phyloP scores from a whole-genome alignment of 2,329 filamentous ascomycete genomes.

The Bipolaris zeicola region DNA sequence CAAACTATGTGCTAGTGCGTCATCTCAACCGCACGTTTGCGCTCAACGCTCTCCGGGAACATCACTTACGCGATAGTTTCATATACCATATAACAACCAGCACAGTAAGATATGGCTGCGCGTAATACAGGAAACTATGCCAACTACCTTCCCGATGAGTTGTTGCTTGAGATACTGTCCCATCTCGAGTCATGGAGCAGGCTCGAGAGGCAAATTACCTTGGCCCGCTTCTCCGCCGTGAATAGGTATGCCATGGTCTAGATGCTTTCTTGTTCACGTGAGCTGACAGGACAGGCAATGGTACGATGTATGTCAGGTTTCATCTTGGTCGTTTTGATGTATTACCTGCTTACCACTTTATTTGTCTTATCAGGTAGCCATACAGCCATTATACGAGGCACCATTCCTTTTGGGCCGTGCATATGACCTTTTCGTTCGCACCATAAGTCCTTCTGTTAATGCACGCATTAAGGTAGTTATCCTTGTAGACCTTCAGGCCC shows the following conservation, averaged over 20 bases:
- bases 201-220: slow-evolving; percentile 50
- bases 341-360: background rate
- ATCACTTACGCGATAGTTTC: background rate
- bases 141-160: slow-evolving; percentile 59
- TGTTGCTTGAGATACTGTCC: slow-evolving; percentile 58
- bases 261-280: background rate
- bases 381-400: slow-evolving; percentile 58
- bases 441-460: slow-evolving; percentile 60
- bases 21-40: slow-evolving; percentile 6
- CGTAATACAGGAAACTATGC: slow-evolving; percentile 11
- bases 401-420: slow-evolving; percentile 59
- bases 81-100: background rate
- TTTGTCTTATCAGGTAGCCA: slow-evolving; percentile 33
- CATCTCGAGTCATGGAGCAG: slow-evolving; percentile 45
- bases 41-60: background rate
- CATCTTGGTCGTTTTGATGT: background rate
- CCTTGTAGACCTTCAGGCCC: no score
- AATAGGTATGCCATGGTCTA: slow-evolving; percentile 27
- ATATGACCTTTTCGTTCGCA: slow-evolving; percentile 60
- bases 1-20: slow-evolving; percentile 7
- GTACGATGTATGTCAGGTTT: slow-evolving; percentile 54
- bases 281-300: slow-evolving; percentile 52
- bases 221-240: slow-evolving; percentile 59
- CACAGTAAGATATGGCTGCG: slow-evolving; percentile 1
- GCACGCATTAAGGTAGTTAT: slow-evolving; percentile 48